Base-by-base conservation (phyloP, 208 protist genomes). In the Leishmania mexicana region DNA sequence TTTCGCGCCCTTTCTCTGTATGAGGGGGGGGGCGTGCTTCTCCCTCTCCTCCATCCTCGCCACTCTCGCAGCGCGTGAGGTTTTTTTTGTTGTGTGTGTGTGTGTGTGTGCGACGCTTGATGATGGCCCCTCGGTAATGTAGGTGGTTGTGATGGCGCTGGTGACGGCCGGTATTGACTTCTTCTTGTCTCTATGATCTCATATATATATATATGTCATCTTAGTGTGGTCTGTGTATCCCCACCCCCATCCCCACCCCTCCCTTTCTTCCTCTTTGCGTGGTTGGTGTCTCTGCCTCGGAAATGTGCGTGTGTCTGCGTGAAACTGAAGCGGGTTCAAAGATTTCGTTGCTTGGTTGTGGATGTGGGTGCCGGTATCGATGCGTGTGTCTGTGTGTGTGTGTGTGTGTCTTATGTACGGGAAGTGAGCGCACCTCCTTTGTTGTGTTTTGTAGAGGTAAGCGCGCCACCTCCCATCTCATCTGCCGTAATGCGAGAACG, bases 381-480 rank as follows among this genome's bases (percentile, higher is more conserved):
- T 81, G 60, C 31, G 31, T 77, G 64, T 85, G 45, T 78, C 24
- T 80, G 31, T 35, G 11, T 1, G 15, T 24, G 8, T 72, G 38
- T 72, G 67, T 0, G 31, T 42, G 67, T 72, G 31, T 49, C 11
- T 72, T 8, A 42, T 38, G 35, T 42, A n/a, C 24, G 57, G 28
- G 24, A 62, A 31, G 57, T 17, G 57, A 62, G 6, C 57, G 57
- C 57, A 24, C 57, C 24, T 31, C 38, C 6, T 73, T 21, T 73
- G 31, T 4, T 6, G 28, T 73, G 68, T 68, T n/a, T 38, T 40
- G 65, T 40, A 19, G 65, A 71, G 35, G 60, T 65, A 6, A 31
- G 31, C 62, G 21, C 19, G 15, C 15, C 17, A 28, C 38, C 65
- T 71, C 65, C 21, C 65, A 47, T 71, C 38, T 71, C 65, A 47